phyloP scores from a whole-genome alignment of 192 early-diverging fungal species.

The Glomus cerebriforme region DNA sequence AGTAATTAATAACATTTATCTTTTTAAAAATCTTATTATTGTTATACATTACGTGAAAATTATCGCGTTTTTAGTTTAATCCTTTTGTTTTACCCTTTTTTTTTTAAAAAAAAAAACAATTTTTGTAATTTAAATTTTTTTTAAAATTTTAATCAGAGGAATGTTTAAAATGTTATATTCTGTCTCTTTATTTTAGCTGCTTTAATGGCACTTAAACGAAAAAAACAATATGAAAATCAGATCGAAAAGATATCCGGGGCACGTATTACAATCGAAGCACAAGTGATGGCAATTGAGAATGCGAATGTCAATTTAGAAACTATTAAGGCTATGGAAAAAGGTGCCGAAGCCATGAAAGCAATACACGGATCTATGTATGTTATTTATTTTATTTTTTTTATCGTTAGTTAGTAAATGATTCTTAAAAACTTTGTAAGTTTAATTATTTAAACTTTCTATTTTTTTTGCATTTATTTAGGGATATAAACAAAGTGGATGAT shows the following conservation, averaged over 20 bases:
- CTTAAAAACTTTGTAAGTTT: too few species aligned
- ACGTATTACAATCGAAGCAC: slow-evolving; percentile 89
- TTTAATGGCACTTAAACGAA: slow-evolving; percentile 93
- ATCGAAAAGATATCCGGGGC: slow-evolving; percentile 88
- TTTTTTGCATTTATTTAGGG: slow-evolving; percentile 51
- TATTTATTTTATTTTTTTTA: not conserved
- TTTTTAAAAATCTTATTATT: not conserved
- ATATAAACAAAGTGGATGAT: slow-evolving; percentile 93
- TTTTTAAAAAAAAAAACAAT: not conserved
- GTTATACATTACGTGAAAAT: not conserved
- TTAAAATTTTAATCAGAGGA: not conserved
- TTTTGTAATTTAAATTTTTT: not conserved
- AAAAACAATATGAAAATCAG: slow-evolving; percentile 81
- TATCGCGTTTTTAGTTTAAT: not conserved
- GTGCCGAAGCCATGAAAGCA: slow-evolving; percentile 89
- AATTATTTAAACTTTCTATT: not conserved
- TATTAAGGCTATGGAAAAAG: slow-evolving; percentile 92
- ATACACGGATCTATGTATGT: slow-evolving; percentile 88
- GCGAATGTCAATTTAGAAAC: slow-evolving; percentile 95
- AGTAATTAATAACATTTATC: not conserved
- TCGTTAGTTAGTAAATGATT: not conserved
- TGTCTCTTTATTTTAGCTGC: slow-evolving; percentile 72
- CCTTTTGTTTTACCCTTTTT: not conserved
- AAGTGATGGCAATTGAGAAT: slow-evolving; percentile 94
- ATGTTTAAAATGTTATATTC: not conserved